Evolutionary conservation across 2,329 filamentous ascomycete species (phyloP), one percentile per base, ranked within the genome.

Genomic region (Talaromyces atroroseus): DNA sequence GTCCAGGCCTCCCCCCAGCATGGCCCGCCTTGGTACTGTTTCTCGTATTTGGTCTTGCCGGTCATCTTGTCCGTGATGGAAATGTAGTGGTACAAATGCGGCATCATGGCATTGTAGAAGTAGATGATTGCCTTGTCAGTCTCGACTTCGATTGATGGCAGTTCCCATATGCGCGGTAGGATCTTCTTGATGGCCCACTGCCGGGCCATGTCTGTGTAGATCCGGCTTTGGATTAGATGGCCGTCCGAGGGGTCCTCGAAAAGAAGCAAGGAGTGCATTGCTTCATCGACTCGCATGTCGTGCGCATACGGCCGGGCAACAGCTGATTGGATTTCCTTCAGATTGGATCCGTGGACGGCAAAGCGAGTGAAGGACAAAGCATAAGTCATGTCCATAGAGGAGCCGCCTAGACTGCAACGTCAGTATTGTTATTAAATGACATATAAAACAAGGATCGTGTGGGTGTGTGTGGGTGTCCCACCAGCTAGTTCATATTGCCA

Each of bases 351-450:
- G 61, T 58, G 66, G n/a, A 61, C 60, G 7, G 61, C 67, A 63
- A 58, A 75, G 49, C 69, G 65, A 4, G 69, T 71, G 47, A 68
- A 68, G 2, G 64, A 66, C 2, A 71, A 59, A 0, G 68, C 66
- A 57, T 76, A 73, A 0, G 71, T 67, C 58, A 73, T 65, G 51
- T 75, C 74, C 71, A 76, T 72, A 40, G 68, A 58, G 2, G 68
- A 67, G 32, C 74, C 73, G 8, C 74, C 71, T 54, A 12, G 29
- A 18, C 11, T 21, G 20, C 7, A 23, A 21, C 20, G 47, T 49
- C 47, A 49, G 24, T 49, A 18, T 24, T 16, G 18, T 49, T 24
- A 16, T 47, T n/a, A n/a, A n/a, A 29, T 29, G 26, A 11, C 5
- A 29, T 29, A 29, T 29, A 8, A 36, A 14, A 16, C 32, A 36